Evolutionary conservation across 768 basidiomycete genomes (phyloP), one percentile per base, ranked within the genome.

Genomic region (Ramaria sp.): DNA sequence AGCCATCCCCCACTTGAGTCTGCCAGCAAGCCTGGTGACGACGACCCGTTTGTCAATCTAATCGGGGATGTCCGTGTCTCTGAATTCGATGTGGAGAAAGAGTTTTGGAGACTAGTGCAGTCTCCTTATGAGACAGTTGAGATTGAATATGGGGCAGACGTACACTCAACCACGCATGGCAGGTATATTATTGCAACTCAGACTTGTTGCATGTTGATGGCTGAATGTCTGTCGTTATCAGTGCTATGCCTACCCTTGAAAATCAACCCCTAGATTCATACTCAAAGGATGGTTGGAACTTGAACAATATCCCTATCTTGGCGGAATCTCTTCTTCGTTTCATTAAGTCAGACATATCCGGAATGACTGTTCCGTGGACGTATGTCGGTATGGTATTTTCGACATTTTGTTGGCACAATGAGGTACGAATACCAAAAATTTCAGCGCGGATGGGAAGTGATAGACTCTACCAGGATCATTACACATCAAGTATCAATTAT

Each of bases 381-480:
- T 99, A 99, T 69, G 91, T 98, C 60, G 96, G 96, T 48, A 98
- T 98, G 95, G 78, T 92, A 17, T 99, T 99, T 69, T 95, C 94
- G 13, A 95, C 96, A 2, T 99, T 99, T 70, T 98, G 95, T 68
- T 99, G 96, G 96, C 96, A 99, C 72, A 99, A 99, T 66, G 94
- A 92, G 81, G 89, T 88, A 63, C 56, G 74, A 65, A 60, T 45
- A 46, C 62, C 37, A 22, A 31, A 38, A 30, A 48, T 47, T 15
- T 57, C 41, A 46, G 11, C 27, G 24, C 51, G 52, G 54, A 2
- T 50, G 17, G 51, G 55, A 60, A 43, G 60, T 59, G 20, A 12
- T 10, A 15, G 2, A 42, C 54, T 53, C 22, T 55, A 53, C 12
- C 66, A 96, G 85, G 95, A 98, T 71, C 95, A 98, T 71, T 95